A percentile compares a stretch with the other conserved stretches of the same genome.
Evolutionary conservation across 2,329 filamentous ascomycete species (phyloP).

Genomic region (Lasiodiplodia hormozganensis): DNA sequence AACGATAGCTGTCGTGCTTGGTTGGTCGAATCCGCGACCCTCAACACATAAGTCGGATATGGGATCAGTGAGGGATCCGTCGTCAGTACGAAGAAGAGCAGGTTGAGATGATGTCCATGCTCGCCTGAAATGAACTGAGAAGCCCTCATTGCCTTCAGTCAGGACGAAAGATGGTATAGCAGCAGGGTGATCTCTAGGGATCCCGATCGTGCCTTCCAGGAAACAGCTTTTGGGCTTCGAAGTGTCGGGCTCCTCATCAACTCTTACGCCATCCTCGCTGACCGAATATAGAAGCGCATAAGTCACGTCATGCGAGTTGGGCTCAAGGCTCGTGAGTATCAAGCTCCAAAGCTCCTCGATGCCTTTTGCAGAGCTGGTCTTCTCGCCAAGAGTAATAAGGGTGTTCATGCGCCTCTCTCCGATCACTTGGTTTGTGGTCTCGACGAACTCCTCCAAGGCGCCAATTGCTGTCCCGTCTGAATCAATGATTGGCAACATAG

Average conservation of each 20-base stretch:
- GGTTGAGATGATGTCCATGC: constrained; percentile 29
- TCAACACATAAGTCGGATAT: neutral
- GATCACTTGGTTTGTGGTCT: constrained; percentile 24
- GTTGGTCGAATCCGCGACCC: constrained; percentile 19
- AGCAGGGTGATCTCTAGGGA: constrained; percentile 9
- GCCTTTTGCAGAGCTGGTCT: constrained; percentile 5
- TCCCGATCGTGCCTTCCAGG: constrained; percentile 25
- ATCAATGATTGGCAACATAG: constrained; percentile 27
- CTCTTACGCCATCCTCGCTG: neutral
- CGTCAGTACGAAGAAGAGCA: neutral
- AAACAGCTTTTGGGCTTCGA: constrained; percentile 12
- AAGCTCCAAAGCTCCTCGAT: constrained; percentile 22
- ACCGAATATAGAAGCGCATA: constrained; percentile 25
- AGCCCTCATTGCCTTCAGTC: constrained; percentile 20
- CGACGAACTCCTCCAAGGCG: constrained; percentile 27
- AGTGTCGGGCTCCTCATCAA: neutral
- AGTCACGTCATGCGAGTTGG: constrained; percentile 26
- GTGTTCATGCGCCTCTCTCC: constrained; percentile 25
- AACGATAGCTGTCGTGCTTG: constrained; percentile 12
- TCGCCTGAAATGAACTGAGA: constrained; percentile 15
- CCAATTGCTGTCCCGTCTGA: constrained; percentile 21
- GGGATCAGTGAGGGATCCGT: neutral
- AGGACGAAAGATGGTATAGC: constrained; percentile 13
- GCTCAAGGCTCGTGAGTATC: constrained; percentile 13
- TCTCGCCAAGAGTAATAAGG: constrained; percentile 23